phyloP scores from a whole-genome alignment of 1,284 basidiomycete genomes.

The Puccinia horiana region DNA sequence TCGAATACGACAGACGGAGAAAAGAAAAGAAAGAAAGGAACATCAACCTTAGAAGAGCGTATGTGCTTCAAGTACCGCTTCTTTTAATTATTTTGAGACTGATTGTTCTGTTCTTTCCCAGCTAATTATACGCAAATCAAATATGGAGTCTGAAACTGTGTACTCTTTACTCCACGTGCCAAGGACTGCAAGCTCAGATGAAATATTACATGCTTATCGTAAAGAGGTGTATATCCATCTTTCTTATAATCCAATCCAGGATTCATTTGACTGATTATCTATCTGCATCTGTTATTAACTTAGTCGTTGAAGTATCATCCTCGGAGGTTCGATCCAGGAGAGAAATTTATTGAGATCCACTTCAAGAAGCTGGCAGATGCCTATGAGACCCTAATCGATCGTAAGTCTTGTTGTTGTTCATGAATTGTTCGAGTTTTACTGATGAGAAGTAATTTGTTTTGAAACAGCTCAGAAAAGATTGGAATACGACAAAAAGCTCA shows the following conservation, averaged over 20 bases:
- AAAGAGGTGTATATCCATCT: background rate
- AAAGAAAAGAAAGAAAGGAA: too few relatives aligned
- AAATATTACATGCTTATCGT: slow-evolving; percentile 15
- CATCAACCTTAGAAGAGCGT: too few relatives aligned
- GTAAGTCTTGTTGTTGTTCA: background rate
- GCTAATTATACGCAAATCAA: background rate
- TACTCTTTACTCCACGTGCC: slow-evolving; percentile 6
- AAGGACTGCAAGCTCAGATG: slow-evolving; percentile 5
- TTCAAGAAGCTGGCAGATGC: slow-evolving; percentile 21
- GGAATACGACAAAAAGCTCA: background rate
- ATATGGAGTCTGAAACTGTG: slow-evolving; percentile 13
- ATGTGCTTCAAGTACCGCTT: too few relatives aligned
- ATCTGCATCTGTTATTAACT: background rate
- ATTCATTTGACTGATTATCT: background rate
- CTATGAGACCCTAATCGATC: slow-evolving; percentile 3
- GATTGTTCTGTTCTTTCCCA: too few relatives aligned
- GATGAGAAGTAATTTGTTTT: background rate
- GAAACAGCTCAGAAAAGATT: background rate
- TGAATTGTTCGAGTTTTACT: background rate
- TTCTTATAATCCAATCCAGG: background rate
- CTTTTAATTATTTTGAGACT: too few relatives aligned
- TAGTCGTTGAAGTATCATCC: slow-evolving; percentile 26
- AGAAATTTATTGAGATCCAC: slow-evolving; percentile 17
- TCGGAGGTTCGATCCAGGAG: background rate
- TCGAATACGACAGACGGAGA: too few relatives aligned